These are phyloP conservation scores for Neurospora sp. DNA, from an alignment of 495 filamentous ascomycete species.

Conservation along the genomic window DNA sequence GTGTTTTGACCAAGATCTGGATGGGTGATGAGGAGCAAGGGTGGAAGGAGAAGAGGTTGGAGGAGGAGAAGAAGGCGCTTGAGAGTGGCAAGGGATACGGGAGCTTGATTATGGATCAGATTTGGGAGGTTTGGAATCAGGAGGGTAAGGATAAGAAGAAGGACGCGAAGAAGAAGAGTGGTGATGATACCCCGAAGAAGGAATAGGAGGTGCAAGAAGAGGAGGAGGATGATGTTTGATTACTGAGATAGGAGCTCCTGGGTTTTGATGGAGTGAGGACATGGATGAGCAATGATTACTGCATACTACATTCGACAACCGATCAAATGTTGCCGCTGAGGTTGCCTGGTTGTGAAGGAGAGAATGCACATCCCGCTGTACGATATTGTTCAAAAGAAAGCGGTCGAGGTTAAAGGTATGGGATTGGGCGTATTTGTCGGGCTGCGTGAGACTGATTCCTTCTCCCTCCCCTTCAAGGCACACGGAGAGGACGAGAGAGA, in stretches of 20 bases:
- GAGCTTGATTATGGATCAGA: slow-evolving; percentile 72
- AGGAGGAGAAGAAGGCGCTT: slow-evolving; percentile 60
- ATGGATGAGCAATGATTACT: background rate
- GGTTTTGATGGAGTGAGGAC: background rate
- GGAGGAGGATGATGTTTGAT: background rate
- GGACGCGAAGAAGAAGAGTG: slow-evolving; percentile 4
- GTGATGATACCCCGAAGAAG: slow-evolving; percentile 5
- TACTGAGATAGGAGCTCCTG: background rate
- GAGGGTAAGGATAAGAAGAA: slow-evolving; percentile 7
- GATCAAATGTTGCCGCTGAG: background rate
- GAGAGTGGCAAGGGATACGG: slow-evolving; percentile 73
- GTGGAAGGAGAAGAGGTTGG: slow-evolving; percentile 63
- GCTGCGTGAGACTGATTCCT: background rate
- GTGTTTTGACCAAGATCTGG: slow-evolving; percentile 37
- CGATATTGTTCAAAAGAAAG: background rate
- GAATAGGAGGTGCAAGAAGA: slow-evolving; percentile 3
- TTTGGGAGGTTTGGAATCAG: slow-evolving; percentile 70
- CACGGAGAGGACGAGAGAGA: background rate
- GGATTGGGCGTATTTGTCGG: background rate
- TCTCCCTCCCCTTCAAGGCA: background rate
- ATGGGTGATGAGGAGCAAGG: slow-evolving; percentile 60
- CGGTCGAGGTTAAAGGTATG: background rate
- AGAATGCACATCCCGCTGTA: background rate
- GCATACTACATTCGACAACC: background rate
- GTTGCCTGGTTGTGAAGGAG: background rate